Evolutionary conservation across 75 land plant species (phyloP).

Genomic region (Cunninghamia lanceolata): DNA sequence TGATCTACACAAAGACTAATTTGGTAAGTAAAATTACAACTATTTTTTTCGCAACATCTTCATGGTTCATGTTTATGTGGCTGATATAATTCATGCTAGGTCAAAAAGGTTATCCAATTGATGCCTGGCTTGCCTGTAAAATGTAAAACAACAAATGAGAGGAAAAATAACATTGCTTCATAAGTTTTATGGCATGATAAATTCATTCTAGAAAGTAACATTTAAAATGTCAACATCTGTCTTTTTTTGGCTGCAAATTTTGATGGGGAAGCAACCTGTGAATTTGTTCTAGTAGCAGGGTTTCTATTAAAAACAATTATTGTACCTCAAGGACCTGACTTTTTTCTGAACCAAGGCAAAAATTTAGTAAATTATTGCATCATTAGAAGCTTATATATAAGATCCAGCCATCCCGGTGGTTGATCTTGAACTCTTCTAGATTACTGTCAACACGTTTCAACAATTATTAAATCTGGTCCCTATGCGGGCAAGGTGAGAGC

Average conservation of each 20-base stretch:
- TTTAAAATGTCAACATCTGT: background rate
- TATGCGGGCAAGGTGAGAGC: no score
- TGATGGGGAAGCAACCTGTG: background rate
- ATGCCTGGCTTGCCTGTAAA: background rate
- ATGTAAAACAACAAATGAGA: background rate
- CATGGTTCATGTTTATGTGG: background rate
- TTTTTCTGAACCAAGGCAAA: background rate
- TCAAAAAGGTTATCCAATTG: background rate
- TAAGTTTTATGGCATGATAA: background rate
- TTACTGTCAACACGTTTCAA: no score
- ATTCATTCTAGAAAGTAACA: background rate
- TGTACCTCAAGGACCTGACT: background rate
- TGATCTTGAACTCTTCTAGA: no score
- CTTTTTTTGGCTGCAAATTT: background rate
- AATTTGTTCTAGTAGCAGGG: background rate
- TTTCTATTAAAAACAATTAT: background rate
- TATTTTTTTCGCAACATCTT: background rate
- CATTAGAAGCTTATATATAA: background rate
- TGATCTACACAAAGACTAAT: conserved; percentile 69
- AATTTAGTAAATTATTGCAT: background rate
- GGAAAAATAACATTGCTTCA: background rate
- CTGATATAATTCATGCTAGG: background rate
- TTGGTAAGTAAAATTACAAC: conserved; percentile 48
- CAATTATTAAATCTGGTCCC: no score
- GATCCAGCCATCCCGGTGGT: background rate